These are phyloP conservation scores for Trichaptum fuscoviolaceum DNA, from an alignment of 768 basidiomycete species.

Conservation along the genomic window DNA sequence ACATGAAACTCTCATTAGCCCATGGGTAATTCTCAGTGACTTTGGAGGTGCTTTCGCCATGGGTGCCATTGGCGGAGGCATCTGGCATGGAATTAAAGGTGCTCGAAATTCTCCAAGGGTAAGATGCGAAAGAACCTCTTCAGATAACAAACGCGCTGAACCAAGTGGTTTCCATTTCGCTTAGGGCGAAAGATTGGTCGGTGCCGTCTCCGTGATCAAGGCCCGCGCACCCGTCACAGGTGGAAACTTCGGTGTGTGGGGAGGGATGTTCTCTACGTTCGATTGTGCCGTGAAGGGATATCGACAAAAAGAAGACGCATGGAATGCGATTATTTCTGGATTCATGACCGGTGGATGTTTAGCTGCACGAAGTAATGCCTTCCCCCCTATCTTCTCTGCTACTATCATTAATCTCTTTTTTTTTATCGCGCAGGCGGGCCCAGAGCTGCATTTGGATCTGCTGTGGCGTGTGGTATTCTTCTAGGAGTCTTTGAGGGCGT, in stretches of 20 bases:
- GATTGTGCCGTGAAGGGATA: conserved; percentile 97
- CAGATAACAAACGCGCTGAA: background rate
- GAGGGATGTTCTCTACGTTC: conserved; percentile 98
- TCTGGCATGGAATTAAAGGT: conserved; percentile 99
- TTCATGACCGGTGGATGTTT: conserved; percentile 98
- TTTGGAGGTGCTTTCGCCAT: conserved; percentile 97
- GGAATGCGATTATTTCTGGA: conserved; percentile 98
- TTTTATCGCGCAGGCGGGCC: conserved; percentile 67
- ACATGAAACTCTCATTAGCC: conserved; percentile 41
- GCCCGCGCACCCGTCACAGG: conserved; percentile 97
- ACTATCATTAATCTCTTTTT: conserved; percentile 9
- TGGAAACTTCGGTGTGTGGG: conserved; percentile 94
- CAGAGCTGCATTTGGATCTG: conserved; percentile 84
- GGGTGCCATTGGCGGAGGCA: conserved; percentile 96
- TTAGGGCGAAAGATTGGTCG: conserved; percentile 90
- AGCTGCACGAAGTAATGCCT: conserved; percentile 80
- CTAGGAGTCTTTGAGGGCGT: conserved; percentile 94
- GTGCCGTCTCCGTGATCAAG: conserved; percentile 94
- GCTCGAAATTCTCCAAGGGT: conserved; percentile 95
- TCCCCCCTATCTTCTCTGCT: conserved; percentile 6
- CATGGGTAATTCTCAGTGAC: conserved; percentile 98
- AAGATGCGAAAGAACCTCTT: conserved; percentile 23
- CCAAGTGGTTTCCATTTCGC: background rate
- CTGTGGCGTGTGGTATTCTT: conserved; percentile 92
- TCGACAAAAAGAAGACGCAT: conserved; percentile 96